Evolutionary conservation across 768 basidiomycete genomes (phyloP).

Genomic region (Suillus placidus): DNA sequence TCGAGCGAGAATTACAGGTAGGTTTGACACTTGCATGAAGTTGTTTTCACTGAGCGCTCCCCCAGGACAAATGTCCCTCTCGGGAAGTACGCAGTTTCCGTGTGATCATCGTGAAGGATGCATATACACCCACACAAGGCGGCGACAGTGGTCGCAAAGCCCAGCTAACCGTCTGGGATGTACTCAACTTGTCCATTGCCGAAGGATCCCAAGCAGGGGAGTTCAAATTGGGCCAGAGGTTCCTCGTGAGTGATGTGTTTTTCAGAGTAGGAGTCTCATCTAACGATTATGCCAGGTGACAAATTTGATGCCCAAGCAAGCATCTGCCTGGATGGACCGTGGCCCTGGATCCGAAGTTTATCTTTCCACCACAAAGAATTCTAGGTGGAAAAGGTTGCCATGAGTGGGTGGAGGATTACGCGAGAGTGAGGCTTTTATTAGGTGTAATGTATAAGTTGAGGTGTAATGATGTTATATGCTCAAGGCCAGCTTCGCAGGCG

Average conservation of each 20-base stretch:
- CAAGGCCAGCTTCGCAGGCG: neutral
- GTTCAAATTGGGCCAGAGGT: conserved; percentile 67
- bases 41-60: conserved; percentile 5
- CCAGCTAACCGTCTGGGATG: conserved; percentile 87
- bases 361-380: conserved; percentile 65
- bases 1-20: conserved; percentile 77
- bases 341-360: conserved; percentile 66
- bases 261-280: neutral
- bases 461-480: neutral
- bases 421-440: neutral
- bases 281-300: conserved; percentile 41
- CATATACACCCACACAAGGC: conserved; percentile 44
- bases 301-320: conserved; percentile 70
- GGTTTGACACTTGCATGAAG: conserved; percentile 20
- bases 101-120: conserved; percentile 69
- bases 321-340: conserved; percentile 71
- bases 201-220: conserved; percentile 53
- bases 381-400: conserved; percentile 55
- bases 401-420: conserved; percentile 1
- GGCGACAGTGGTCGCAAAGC: conserved; percentile 60
- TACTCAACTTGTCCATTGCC: conserved; percentile 48
- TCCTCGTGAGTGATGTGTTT: conserved; percentile 50
- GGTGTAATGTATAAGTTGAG: neutral
- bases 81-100: conserved; percentile 79
- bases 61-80: conserved; percentile 63